phyloP scores from a whole-genome alignment of 2,329 filamentous ascomycete genomes.

The Gaeumannomyces tritici region DNA sequence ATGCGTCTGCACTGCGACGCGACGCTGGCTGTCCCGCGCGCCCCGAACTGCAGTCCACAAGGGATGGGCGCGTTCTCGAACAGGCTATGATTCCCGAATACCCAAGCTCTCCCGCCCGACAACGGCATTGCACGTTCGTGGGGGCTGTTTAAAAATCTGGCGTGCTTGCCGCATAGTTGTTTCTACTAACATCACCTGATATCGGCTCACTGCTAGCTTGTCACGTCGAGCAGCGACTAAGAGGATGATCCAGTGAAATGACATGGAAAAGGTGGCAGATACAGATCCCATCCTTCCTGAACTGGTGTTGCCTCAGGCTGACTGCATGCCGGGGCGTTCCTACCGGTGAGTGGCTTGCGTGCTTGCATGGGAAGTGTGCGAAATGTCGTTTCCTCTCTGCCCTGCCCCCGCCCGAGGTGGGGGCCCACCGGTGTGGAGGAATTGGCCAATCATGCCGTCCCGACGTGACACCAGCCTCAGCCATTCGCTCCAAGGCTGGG shows the following conservation, averaged over 20 bases:
- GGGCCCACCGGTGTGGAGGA: background rate
- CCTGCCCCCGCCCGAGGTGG: background rate
- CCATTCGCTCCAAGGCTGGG: background rate
- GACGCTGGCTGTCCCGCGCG: background rate
- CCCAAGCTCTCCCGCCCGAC: background rate
- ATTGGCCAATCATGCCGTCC: background rate
- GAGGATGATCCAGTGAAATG: background rate
- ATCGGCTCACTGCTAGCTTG: too few relatives aligned
- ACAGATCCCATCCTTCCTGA: background rate
- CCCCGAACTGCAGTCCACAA: too few relatives aligned
- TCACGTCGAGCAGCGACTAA: too few relatives aligned
- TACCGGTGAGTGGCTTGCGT: background rate
- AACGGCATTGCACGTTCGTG: background rate
- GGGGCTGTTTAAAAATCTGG: too few relatives aligned
- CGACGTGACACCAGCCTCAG: conserved; percentile 1
- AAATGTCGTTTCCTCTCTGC: too few relatives aligned
- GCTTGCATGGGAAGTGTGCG: too few relatives aligned
- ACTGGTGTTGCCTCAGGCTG: background rate
- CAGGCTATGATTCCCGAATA: background rate
- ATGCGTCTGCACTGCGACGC: background rate
- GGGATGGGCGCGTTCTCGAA: background rate
- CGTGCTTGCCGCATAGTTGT: too few relatives aligned
- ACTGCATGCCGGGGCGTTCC: background rate
- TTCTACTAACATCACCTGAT: too few relatives aligned
- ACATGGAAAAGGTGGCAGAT: background rate